Conservation (phyloP, 805 yeast species). For the Candida pini region DNA sequence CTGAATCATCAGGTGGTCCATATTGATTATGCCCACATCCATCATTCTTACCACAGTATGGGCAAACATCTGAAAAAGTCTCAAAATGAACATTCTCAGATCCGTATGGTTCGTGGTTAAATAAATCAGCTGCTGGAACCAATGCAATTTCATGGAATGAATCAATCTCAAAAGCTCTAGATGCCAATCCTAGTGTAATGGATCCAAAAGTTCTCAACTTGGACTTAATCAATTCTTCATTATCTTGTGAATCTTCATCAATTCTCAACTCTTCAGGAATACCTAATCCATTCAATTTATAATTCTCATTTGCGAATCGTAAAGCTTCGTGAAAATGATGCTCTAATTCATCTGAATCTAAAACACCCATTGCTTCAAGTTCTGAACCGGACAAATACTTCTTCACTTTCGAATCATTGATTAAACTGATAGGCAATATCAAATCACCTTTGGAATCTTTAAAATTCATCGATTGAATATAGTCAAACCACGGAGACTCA, state of each 20-base stretch:
- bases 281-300: constrained; percentile 20
- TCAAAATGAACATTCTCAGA: constrained; percentile 66
- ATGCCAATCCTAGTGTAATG: constrained; percentile 54
- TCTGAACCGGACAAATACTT: constrained; percentile 53
- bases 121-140: constrained; percentile 89
- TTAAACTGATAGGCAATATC: constrained; percentile 56
- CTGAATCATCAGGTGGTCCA: constrained; percentile 27
- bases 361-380: constrained; percentile 51
- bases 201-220: constrained; percentile 48
- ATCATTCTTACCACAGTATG: constrained; percentile 27
- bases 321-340: constrained; percentile 35
- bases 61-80: constrained; percentile 34
- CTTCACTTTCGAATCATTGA: constrained; percentile 47
- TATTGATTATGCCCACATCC: constrained; percentile 28
- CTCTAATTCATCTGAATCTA: constrained; percentile 41
- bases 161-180: constrained; percentile 81
- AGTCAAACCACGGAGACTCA: constrained; percentile 78
- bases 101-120: constrained; percentile 59
- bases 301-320: constrained; percentile 33
- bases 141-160: constrained; percentile 65
- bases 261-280: constrained; percentile 34
- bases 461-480: constrained; percentile 48
- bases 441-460: constrained; percentile 18
- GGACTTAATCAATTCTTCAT: constrained; percentile 17
- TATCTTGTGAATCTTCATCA: constrained; percentile 6